Conservation (phyloP, 768 basidiomycete genomes). For the Boletus subcaerulescens region DNA sequence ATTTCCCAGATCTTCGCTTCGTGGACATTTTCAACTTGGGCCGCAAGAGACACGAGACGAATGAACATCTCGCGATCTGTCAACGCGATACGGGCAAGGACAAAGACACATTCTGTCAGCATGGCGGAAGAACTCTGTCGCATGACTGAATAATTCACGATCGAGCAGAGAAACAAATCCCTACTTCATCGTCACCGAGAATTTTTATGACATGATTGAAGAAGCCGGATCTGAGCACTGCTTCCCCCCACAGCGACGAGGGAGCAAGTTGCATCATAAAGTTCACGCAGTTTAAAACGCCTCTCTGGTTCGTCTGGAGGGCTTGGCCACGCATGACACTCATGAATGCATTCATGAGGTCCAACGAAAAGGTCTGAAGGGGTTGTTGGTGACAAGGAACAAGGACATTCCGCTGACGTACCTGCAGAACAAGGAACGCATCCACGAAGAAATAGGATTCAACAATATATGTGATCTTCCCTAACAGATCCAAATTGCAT, state of each 20-base stretch:
- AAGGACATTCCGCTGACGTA: constrained; percentile 28
- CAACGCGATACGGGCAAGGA: constrained; percentile 72
- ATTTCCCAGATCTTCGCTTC: constrained; percentile 61
- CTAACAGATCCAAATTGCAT: constrained; percentile 71
- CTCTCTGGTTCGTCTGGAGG: constrained; percentile 54
- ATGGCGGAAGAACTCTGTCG: constrained; percentile 31
- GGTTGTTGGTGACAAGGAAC: constrained; percentile 1
- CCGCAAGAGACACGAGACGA: constrained; percentile 65
- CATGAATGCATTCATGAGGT: constrained; percentile 57
- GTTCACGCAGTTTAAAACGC: constrained; percentile 57
- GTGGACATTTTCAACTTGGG: constrained; percentile 41
- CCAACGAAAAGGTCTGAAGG: constrained; percentile 48
- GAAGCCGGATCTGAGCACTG: constrained; percentile 71
- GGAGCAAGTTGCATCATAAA: constrained; percentile 64
- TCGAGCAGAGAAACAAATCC: constrained; percentile 4
- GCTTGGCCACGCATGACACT: constrained; percentile 49
- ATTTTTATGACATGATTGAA: constrained; percentile 61
- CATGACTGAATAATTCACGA: constrained; percentile 8
- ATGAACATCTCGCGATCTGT: constrained; percentile 65
- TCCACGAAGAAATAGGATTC: constrained; percentile 82
- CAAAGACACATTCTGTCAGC: constrained; percentile 67
- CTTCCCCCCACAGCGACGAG: constrained; percentile 63
- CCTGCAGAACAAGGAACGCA: constrained; percentile 58
- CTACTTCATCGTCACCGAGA: constrained; percentile 66
- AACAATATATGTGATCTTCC: constrained; percentile 60